A percentile compares a stretch with the other conserved stretches of the same genome.
phyloP scores from a whole-genome alignment of 495 filamentous ascomycete genomes.

The Aspergillus kassunensis region DNA sequence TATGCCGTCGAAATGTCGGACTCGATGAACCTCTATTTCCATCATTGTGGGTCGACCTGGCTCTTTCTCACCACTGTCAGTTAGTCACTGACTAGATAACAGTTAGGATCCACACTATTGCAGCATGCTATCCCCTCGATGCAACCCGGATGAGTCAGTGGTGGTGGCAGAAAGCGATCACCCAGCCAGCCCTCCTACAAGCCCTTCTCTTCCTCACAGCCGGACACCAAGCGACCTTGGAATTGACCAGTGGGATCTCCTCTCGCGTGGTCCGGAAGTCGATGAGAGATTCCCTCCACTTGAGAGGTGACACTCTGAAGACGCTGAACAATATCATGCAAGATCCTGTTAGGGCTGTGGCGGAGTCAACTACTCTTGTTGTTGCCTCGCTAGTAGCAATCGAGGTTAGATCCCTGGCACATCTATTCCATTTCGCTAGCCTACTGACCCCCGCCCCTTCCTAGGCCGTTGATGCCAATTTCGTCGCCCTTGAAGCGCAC shows the following conservation, averaged over 20 bases:
- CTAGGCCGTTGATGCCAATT: slow-evolving; percentile 2
- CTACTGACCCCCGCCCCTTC: background rate
- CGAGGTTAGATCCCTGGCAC: background rate
- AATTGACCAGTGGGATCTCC: slow-evolving; percentile 3
- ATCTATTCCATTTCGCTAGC: background rate
- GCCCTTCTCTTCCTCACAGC: slow-evolving; percentile 8
- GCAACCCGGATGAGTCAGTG: slow-evolving; percentile 3
- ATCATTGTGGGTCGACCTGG: slow-evolving; percentile 4
- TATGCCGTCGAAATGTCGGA: slow-evolving; percentile 5
- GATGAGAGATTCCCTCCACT: background rate
- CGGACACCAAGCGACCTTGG: slow-evolving; percentile 6
- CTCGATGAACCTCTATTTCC: slow-evolving; percentile 6
- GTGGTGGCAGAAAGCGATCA: slow-evolving; percentile 3
- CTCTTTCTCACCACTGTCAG: background rate
- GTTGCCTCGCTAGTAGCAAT: slow-evolving; percentile 4
- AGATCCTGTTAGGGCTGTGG: background rate
- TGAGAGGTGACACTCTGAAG: slow-evolving; percentile 4
- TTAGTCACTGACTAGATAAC: background rate
- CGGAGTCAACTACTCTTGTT: slow-evolving; percentile 2
- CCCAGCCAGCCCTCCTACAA: slow-evolving; percentile 5
- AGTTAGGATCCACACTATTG: slow-evolving; percentile 8
- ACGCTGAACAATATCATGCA: slow-evolving; percentile 1
- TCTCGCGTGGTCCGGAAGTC: background rate
- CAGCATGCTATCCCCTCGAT: slow-evolving; percentile 9
- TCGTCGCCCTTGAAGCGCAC: slow-evolving; percentile 1